Evolutionary conservation across 306 rosid species (phyloP), one percentile per base, ranked within the genome.

Genomic region (Myrica gale): DNA sequence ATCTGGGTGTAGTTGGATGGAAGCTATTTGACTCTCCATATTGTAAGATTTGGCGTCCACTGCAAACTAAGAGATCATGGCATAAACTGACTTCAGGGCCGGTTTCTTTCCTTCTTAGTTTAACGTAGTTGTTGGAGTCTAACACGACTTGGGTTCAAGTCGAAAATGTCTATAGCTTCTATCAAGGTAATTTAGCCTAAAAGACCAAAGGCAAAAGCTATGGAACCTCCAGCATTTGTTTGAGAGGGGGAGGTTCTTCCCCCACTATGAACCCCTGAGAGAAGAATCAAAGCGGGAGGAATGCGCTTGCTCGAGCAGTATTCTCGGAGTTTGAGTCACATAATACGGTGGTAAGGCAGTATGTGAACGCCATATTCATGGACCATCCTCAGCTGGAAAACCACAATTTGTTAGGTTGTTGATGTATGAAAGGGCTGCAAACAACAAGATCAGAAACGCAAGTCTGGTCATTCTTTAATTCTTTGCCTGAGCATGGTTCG

Each of bases 1-100:
- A 57, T 89, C 92, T 44, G 88, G 89, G 55, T 83, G 87, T 82
- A 90, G 96, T 85, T 90, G 96, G 92, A 83, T 81, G 76, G 80
- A 83, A 2, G 61, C 58, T 56, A 56, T 19, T 74, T 73, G 61
- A 75, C 68, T 72, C 47, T 45, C 46, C 78, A 42, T 73, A 58
- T 42, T 58, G 57, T 53, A 58, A 76, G 77, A 66, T 52, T 17
- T 65, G 69, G 66, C 71, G 20, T 69, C 32, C n/a, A 15, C n/a
- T 3, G 7, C 17, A n/a, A 62, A 55, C 45, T 15, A 39, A 42
- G 32, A 66, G 13, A 66, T 26, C 16, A 42, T 42, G 41, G 50
- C 17, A 65, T 42, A 65, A 41, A 16, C 26, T 9, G 21, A 48
- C 41, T 39, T 48, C 15, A 39, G 73, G 42, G 57, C 46, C 19